These are phyloP conservation scores for Stagonosporopsis tanaceti DNA, from an alignment of 2,329 filamentous ascomycete genomes.

Conservation along the genomic window DNA sequence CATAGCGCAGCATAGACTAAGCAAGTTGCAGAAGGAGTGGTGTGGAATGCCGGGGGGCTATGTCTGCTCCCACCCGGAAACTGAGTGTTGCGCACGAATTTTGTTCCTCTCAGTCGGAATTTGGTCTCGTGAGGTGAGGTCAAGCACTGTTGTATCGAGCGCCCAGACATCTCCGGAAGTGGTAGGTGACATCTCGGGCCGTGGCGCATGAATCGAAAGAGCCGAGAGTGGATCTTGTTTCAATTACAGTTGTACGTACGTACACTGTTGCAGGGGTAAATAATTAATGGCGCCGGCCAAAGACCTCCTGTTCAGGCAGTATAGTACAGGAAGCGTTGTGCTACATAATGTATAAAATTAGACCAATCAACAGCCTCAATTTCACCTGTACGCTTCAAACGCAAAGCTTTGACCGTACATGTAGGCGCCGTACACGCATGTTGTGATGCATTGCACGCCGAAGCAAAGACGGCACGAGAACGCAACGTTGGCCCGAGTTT, in stretches of 20 bases:
- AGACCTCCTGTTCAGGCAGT: too few species aligned
- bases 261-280: too few species aligned
- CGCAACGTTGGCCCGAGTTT: background rate
- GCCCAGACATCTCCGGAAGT: background rate
- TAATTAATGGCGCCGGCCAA: too few species aligned
- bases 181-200: background rate
- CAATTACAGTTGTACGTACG: too few species aligned
- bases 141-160: background rate
- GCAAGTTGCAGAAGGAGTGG: background rate
- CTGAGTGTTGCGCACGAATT: background rate
- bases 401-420: constrained; percentile 1
- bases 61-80: background rate
- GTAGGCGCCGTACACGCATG: constrained; percentile 28
- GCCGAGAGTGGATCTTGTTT: background rate
- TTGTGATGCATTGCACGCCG: constrained; percentile 15
- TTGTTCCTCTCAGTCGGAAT: background rate
- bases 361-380: too few species aligned
- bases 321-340: too few species aligned
- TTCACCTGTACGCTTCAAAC: too few species aligned
- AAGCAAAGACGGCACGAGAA: constrained; percentile 21
- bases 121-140: background rate
- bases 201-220: background rate
- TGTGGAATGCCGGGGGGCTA: background rate
- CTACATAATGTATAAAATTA: too few species aligned
- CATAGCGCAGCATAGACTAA: background rate